Conservation (phyloP, 2,329 filamentous ascomycete species). For the Seiridium cupressi region DNA sequence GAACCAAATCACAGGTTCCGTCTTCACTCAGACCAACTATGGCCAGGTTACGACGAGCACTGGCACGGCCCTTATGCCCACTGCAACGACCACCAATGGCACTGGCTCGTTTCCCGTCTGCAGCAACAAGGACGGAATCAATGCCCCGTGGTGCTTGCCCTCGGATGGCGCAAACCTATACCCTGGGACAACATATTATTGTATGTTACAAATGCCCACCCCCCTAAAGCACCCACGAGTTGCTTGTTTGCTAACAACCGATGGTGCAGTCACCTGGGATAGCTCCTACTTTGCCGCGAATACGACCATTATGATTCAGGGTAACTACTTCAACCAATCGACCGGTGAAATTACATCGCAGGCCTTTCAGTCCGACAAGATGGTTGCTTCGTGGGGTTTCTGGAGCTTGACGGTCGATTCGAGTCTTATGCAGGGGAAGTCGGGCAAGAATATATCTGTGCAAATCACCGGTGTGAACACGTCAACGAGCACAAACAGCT, state of each 20-base stretch:
- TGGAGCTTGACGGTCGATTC: slow-evolving; percentile 41
- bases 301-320: slow-evolving; percentile 31
- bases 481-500: slow-evolving; percentile 23
- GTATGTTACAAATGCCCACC: background rate
- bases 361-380: slow-evolving; percentile 32
- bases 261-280: slow-evolving; percentile 49
- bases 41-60: slow-evolving; percentile 32
- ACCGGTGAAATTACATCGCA: slow-evolving; percentile 29
- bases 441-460: slow-evolving; percentile 47
- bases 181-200: slow-evolving; percentile 48
- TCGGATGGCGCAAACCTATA: slow-evolving; percentile 40
- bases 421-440: slow-evolving; percentile 33
- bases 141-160: slow-evolving; percentile 53
- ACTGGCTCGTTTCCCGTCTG: slow-evolving; percentile 51
- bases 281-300: slow-evolving; percentile 46
- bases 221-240: too few relatives aligned
- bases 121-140: slow-evolving; percentile 42
- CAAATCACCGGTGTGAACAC: slow-evolving; percentile 38
- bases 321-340: slow-evolving; percentile 27
- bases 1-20: slow-evolving; percentile 38
- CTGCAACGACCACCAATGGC: slow-evolving; percentile 39
- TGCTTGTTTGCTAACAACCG: background rate
- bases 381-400: slow-evolving; percentile 44
- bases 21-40: slow-evolving; percentile 30
- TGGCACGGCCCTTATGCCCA: slow-evolving; percentile 42